Percentiles rank a stretch among this genome's conserved stretches.
Conservation (phyloP, 1,139 yeast species). For the Zygosaccharomyces sapae region DNA sequence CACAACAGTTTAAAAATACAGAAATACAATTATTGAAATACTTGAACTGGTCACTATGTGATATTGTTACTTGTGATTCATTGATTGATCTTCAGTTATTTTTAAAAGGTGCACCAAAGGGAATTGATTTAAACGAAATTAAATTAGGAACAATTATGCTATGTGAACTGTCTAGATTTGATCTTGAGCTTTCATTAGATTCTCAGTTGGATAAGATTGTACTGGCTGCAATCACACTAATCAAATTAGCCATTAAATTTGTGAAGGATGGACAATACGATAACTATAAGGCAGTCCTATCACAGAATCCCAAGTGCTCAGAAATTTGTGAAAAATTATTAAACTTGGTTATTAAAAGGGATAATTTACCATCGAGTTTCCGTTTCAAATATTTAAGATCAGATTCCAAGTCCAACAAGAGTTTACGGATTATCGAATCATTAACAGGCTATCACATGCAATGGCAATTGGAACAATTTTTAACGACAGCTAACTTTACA, state of each 20-base stretch:
- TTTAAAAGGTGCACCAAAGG: conserved; percentile 33
- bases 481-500: background rate
- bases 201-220: conserved; percentile 56
- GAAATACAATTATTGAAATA: conserved; percentile 59
- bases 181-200: conserved; percentile 54
- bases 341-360: conserved; percentile 16
- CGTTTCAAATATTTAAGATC: conserved; percentile 26
- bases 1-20: conserved; percentile 59
- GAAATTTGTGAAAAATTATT: conserved; percentile 19
- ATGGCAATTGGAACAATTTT: conserved; percentile 22
- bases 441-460: conserved; percentile 22
- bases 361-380: conserved; percentile 32
- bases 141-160: conserved; percentile 55
- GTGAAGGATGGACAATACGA: conserved; percentile 20
- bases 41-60: conserved; percentile 30
- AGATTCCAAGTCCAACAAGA: conserved; percentile 4
- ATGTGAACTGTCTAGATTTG: conserved; percentile 63
- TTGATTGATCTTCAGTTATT: conserved; percentile 50
- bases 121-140: conserved; percentile 42
- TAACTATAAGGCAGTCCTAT: conserved; percentile 18
- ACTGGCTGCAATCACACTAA: conserved; percentile 45
- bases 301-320: conserved; percentile 15
- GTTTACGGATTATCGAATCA: conserved; percentile 15
- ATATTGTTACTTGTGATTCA: conserved; percentile 54
- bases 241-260: conserved; percentile 23